Evolutionary conservation across 768 basidiomycete species (phyloP), one percentile per base, ranked within the genome.

Genomic region (Hypholoma fasciculare): DNA sequence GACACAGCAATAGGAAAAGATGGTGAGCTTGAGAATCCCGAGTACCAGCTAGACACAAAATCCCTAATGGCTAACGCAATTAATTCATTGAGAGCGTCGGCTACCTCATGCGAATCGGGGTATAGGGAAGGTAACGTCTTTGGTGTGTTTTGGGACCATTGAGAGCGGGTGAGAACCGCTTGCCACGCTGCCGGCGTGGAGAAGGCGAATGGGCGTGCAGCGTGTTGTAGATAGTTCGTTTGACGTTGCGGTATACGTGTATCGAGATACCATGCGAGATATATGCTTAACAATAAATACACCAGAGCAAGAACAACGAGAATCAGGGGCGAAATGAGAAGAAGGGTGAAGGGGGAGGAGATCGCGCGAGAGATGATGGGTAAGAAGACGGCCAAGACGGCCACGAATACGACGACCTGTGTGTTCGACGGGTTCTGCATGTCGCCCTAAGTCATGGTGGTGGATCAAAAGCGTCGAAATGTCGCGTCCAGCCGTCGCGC

Each of bases 141-240:
- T 0, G 88, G 85, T 3, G 85, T 75, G 57, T 79, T 84, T 63
- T 88, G 85, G 3, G 91, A 91, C 95, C 94, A 96, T 71, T 90
- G 86, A n/a, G 92, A 92, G 34, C 94, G 86, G 46, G 85, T 94
- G 51, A 92, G 78, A 48, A 93, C 90, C 0, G 89, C 94, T 67
- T 95, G 92, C 95, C 95, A 97, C 34, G 94, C 95, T 56, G 95
- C 93, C 23, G 94, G 92, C 2, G 94, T 94, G 4, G 93, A 92
- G 76, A 97, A 96, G 2, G 85, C 82, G 49, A 95, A 79, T 0
- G 92, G 92, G 37, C 85, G 83, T 16, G 92, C 87, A 0, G 88
- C 85, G 56, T 76, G 73, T 9, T 73, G 71, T n/a, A 87, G 75
- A 43, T 72, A 72, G 42, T 78, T 75, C n/a, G 55, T 62, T 11